phyloP scores from a whole-genome alignment of 2,329 filamentous ascomycete genomes.

The Aspergillus chevalieri region DNA sequence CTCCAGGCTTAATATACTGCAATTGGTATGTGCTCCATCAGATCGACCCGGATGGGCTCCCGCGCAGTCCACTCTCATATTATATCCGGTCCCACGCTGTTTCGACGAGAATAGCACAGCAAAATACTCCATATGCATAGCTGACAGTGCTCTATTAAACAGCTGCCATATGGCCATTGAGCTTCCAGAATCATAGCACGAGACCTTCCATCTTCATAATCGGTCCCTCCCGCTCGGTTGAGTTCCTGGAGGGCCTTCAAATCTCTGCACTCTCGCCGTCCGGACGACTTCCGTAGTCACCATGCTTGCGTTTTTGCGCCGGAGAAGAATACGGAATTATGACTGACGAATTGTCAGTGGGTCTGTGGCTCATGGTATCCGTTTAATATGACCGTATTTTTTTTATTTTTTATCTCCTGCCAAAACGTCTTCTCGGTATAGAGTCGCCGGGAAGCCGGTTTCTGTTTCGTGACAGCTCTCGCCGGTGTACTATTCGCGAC shows the following conservation, averaged over 20 bases:
- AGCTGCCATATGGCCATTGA: background rate
- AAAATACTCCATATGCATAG: no score
- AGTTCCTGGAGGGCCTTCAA: background rate
- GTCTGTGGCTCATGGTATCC: background rate
- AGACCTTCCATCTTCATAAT: background rate
- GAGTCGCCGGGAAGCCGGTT: slow-evolving; percentile 6
- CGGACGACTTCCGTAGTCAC: slow-evolving; percentile 17
- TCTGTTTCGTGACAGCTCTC: background rate
- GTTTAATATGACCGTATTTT: background rate
- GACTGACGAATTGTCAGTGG: background rate
- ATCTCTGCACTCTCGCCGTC: background rate
- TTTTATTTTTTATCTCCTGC: background rate
- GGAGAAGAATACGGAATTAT: background rate
- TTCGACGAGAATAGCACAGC: background rate
- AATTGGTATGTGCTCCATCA: background rate
- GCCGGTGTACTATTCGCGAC: background rate
- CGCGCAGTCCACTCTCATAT: background rate
- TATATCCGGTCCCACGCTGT: background rate
- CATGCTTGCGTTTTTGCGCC: background rate
- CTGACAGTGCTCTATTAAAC: no score
- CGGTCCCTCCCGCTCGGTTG: background rate
- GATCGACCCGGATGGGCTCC: background rate
- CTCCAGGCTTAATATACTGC: background rate
- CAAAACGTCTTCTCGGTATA: slow-evolving; percentile 5
- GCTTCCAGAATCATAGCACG: background rate